Evolutionary conservation across 208 protist genomes (phyloP).

Genomic region (Leishmania mexicana): DNA sequence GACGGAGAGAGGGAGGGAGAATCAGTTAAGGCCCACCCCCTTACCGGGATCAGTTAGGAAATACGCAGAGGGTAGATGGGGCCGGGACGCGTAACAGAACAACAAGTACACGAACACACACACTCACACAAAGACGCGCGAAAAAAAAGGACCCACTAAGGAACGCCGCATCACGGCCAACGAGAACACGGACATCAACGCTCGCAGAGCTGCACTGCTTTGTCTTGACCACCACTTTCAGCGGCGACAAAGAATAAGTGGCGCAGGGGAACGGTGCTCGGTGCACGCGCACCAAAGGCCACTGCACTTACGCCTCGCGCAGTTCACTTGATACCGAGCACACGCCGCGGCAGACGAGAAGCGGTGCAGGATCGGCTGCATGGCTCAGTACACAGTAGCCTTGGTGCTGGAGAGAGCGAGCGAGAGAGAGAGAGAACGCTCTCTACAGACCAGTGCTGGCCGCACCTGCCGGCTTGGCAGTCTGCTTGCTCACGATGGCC

Average conservation of each 20-base stretch:
- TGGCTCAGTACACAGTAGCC: not conserved
- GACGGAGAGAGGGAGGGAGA: conserved; percentile 4
- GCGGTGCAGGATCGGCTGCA: not conserved
- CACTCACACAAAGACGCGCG: not conserved
- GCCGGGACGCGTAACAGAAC: not conserved
- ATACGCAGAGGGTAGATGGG: no score
- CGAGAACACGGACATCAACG: not conserved
- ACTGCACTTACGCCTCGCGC: not conserved
- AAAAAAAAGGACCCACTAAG: not conserved
- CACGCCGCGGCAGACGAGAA: not conserved
- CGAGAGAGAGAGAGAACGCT: not conserved
- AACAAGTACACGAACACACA: not conserved
- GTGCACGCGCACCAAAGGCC: not conserved
- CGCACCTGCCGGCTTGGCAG: conserved; percentile 80
- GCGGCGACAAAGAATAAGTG: not conserved
- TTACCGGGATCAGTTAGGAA: no score
- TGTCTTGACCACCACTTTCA: not conserved
- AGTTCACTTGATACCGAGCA: not conserved
- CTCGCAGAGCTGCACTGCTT: not conserved
- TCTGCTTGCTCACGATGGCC: conserved; percentile 75
- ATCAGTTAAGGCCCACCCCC: not conserved
- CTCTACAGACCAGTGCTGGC: conserved; percentile 89
- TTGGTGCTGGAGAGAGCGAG: not conserved
- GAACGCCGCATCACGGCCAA: not conserved
- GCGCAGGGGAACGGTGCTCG: not conserved